Conservation (phyloP, 2,329 filamentous ascomycete species). For the Geosmithia putterillii region DNA sequence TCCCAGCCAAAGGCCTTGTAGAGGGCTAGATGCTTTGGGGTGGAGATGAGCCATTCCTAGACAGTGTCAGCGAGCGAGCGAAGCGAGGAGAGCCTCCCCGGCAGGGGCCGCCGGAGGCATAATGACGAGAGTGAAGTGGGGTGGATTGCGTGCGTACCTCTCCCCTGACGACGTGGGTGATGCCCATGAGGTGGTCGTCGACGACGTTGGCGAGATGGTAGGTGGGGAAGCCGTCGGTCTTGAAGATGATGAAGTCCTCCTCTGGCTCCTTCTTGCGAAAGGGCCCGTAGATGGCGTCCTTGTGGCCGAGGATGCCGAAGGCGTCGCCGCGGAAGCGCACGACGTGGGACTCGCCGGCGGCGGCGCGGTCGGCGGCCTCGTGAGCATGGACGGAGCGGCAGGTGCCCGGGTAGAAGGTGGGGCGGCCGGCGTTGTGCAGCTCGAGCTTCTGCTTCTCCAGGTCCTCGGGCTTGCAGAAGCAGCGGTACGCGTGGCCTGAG, state of each 20-base stretch:
- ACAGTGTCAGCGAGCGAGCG: no score
- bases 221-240: conserved; percentile 84
- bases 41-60: conserved; percentile 94
- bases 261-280: conserved; percentile 42
- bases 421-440: conserved; percentile 37
- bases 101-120: no score
- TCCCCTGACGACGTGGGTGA: conserved; percentile 90
- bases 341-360: conserved; percentile 58
- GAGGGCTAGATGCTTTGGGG: conserved; percentile 59
- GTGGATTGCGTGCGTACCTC: conserved; percentile 35
- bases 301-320: conserved; percentile 46
- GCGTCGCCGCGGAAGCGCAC: conserved; percentile 58
- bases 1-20: conserved; percentile 69
- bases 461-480: conserved; percentile 72
- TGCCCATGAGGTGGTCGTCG: conserved; percentile 89
- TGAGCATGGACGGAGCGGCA: conserved; percentile 55
- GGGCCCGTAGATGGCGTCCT: conserved; percentile 69
- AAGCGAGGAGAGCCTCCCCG: no score
- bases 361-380: conserved; percentile 60
- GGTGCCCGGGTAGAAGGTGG: conserved; percentile 43
- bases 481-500: conserved; percentile 72
- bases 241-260: conserved; percentile 83
- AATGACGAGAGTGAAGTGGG: no score
- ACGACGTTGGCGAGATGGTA: conserved; percentile 97
- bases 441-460: conserved; percentile 54